Evolutionary conservation across 2,329 filamentous ascomycete species (phyloP).

Genomic region (Phoma herbarum): DNA sequence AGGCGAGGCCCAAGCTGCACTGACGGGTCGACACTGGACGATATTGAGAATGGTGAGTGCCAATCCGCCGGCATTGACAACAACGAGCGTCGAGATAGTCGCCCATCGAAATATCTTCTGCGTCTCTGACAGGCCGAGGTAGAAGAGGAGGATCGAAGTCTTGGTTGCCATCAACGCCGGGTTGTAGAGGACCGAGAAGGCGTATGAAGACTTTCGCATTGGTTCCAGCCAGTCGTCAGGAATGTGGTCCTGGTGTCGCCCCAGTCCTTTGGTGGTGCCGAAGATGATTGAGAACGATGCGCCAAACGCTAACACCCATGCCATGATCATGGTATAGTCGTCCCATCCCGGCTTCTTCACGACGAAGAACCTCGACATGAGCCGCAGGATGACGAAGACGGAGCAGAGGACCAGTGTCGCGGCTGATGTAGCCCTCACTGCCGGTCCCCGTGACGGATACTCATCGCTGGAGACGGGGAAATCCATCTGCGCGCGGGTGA

Average conservation of each 20-base stretch:
- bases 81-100: slow-evolving; percentile 79
- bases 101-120: slow-evolving; percentile 79
- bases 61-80: slow-evolving; percentile 80
- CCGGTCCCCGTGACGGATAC: slow-evolving; percentile 41
- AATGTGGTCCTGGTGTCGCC: slow-evolving; percentile 72
- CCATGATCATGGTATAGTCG: slow-evolving; percentile 81
- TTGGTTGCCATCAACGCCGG: slow-evolving; percentile 91
- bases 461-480: slow-evolving; percentile 29
- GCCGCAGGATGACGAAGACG: slow-evolving; percentile 76
- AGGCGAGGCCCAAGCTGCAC: slow-evolving; percentile 70
- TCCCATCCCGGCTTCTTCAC: slow-evolving; percentile 77
- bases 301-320: slow-evolving; percentile 77
- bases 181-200: slow-evolving; percentile 73
- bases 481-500: slow-evolving; percentile 38
- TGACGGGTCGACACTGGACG: slow-evolving; percentile 81
- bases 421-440: slow-evolving; percentile 74
- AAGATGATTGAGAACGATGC: slow-evolving; percentile 72
- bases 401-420: slow-evolving; percentile 74
- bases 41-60: slow-evolving; percentile 87
- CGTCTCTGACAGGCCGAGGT: slow-evolving; percentile 81
- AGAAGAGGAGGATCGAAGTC: slow-evolving; percentile 91
- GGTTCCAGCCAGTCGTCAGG: slow-evolving; percentile 56
- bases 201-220: slow-evolving; percentile 67
- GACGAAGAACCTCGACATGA: slow-evolving; percentile 76
- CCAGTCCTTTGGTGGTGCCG: slow-evolving; percentile 71